A percentile compares a stretch with the other conserved stretches of the same genome.
phyloP scores from a whole-genome alignment of 768 basidiomycete genomes.

The Pleurotus salmoneostramineus region DNA sequence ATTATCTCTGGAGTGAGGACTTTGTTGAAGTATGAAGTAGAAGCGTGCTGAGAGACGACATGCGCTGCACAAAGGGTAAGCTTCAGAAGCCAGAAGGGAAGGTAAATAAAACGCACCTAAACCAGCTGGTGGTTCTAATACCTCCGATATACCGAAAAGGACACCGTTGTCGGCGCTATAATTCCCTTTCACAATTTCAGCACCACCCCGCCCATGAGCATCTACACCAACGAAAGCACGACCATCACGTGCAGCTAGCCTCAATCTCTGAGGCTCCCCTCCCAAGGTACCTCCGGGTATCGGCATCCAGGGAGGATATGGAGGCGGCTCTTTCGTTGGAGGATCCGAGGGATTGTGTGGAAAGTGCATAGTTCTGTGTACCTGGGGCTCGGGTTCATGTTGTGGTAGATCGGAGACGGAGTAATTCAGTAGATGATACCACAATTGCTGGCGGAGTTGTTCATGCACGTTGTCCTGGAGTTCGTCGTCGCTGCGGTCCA shows the following conservation, averaged over 20 bases:
- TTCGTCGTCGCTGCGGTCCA: conserved; percentile 31
- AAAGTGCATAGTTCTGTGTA: conserved; percentile 64
- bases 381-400: conserved; percentile 31
- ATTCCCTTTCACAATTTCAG: conserved; percentile 51
- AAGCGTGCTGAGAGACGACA: conserved; percentile 53
- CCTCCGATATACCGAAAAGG: conserved; percentile 67
- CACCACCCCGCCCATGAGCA: conserved; percentile 75
- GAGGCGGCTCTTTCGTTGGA: conserved; percentile 66
- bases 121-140: conserved; percentile 72
- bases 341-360: conserved; percentile 57
- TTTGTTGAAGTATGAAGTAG: conserved; percentile 70
- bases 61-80: conserved; percentile 38
- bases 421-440: conserved; percentile 92
- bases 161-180: conserved; percentile 71
- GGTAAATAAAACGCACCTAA: conserved; percentile 49
- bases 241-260: conserved; percentile 49
- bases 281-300: conserved; percentile 79
- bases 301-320: conserved; percentile 84
- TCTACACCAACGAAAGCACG: conserved; percentile 67
- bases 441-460: conserved; percentile 82
- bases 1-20: conserved; percentile 62
- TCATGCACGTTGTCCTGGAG: conserved; percentile 80
- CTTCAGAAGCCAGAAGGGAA: conserved; percentile 1
- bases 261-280: conserved; percentile 75
- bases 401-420: conserved; percentile 46